phyloP scores from a whole-genome alignment of 2,329 filamentous ascomycete species.

The Cytospora schulzeri region DNA sequence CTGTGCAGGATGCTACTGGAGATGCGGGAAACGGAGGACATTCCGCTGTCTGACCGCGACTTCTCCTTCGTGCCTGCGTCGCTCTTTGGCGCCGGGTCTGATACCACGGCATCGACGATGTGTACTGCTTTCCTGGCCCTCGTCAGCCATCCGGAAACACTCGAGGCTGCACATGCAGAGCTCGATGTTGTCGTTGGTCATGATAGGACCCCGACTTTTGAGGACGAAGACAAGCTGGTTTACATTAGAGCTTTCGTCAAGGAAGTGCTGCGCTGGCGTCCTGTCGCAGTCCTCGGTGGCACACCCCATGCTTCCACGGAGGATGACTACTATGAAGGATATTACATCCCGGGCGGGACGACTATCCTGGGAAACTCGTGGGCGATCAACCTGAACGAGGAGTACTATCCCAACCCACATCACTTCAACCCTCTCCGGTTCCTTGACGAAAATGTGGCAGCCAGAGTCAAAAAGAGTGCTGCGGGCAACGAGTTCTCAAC shows the following conservation, averaged over 20 bases:
- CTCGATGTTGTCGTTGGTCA: constrained; percentile 43
- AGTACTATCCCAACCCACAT: constrained; percentile 31
- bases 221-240: constrained; percentile 35
- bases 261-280: constrained; percentile 42
- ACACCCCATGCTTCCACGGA: constrained; percentile 51
- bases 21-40: constrained; percentile 40
- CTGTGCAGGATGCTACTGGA: constrained; percentile 48
- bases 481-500: too few species aligned
- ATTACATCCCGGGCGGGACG: constrained; percentile 51
- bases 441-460: constrained; percentile 26
- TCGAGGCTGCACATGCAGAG: constrained; percentile 46
- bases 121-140: constrained; percentile 51
- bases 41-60: constrained; percentile 43
- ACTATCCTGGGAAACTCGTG: constrained; percentile 43
- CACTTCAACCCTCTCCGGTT: constrained; percentile 31
- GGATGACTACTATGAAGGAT: constrained; percentile 52
- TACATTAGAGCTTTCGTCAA: constrained; percentile 39
- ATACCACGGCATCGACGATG: constrained; percentile 52
- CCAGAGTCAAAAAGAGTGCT: constrained; percentile 13
- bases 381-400: constrained; percentile 32
- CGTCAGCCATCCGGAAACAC: constrained; percentile 46
- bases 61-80: constrained; percentile 45
- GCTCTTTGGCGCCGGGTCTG: constrained; percentile 51
- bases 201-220: constrained; percentile 36
- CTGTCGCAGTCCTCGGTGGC: constrained; percentile 45